Percentiles rank a stretch among this genome's conserved stretches.
phyloP scores from a whole-genome alignment of 139 green algal genomes.

The Yamagishiella unicocca region DNA sequence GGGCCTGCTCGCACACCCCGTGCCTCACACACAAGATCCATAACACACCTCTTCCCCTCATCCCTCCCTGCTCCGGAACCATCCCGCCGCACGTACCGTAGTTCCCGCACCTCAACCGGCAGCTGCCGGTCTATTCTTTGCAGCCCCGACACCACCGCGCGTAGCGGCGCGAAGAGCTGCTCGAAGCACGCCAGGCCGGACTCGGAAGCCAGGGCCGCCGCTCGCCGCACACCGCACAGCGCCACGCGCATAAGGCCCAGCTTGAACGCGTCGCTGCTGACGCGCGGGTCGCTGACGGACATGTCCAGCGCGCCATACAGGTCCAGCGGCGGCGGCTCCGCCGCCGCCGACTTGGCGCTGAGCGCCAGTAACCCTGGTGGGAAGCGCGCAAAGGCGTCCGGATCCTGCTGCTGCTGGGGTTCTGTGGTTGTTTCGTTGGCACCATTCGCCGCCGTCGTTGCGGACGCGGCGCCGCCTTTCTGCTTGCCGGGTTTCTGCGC shows the following conservation, averaged over 20 bases:
- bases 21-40: no score
- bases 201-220: background rate
- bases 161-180: slow-evolving; percentile 45
- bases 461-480: background rate
- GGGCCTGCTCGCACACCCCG: no score
- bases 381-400: slow-evolving; percentile 29
- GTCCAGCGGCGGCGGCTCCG: slow-evolving; percentile 33
- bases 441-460: background rate
- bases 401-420: slow-evolving; percentile 4
- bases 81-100: slow-evolving; percentile 59
- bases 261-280: slow-evolving; percentile 45
- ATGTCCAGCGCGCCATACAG: slow-evolving; percentile 50
- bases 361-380: slow-evolving; percentile 16
- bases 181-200: slow-evolving; percentile 12
- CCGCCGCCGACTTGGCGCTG: background rate
- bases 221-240: slow-evolving; percentile 36
- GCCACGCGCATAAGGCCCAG: slow-evolving; percentile 62
- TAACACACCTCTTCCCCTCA: no score
- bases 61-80: no score
- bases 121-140: slow-evolving; percentile 38
- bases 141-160: slow-evolving; percentile 11
- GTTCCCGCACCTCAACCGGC: slow-evolving; percentile 37
- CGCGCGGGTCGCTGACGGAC: background rate
- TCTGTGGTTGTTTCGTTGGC: no score
- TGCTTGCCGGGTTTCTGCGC: background rate